These are phyloP conservation scores for Mycena metata DNA, from an alignment of 768 basidiomycete genomes.

Conservation along the genomic window DNA sequence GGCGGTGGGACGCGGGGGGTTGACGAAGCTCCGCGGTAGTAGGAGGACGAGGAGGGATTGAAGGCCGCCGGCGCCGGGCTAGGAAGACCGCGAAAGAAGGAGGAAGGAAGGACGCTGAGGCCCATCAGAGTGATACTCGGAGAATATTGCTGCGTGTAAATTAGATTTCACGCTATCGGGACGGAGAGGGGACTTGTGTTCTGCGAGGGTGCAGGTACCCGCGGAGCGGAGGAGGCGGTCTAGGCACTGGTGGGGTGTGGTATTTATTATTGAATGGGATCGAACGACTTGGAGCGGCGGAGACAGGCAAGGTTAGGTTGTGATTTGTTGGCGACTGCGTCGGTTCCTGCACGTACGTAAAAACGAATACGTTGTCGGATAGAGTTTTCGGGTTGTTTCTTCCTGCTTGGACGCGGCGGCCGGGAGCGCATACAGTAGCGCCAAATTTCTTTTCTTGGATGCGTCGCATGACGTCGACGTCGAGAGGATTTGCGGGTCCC, in stretches of 20 bases:
- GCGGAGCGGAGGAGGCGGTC: slow-evolving; percentile 7
- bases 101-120: background rate
- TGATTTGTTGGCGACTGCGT: too few species aligned
- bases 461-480: slow-evolving; percentile 16
- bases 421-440: background rate
- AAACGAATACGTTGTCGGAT: slow-evolving; percentile 36
- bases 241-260: background rate
- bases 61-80: background rate
- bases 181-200: slow-evolving; percentile 8
- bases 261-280: slow-evolving; percentile 1
- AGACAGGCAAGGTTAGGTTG: slow-evolving; percentile 11
- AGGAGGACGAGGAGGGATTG: background rate
- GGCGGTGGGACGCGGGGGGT: slow-evolving; percentile 1
- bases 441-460: background rate
- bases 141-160: slow-evolving; percentile 29
- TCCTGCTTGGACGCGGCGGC: background rate
- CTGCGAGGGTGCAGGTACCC: slow-evolving; percentile 10
- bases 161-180: slow-evolving; percentile 32
- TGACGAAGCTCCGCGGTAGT: slow-evolving; percentile 11
- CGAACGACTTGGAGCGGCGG: slow-evolving; percentile 17
- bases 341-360: slow-evolving; percentile 25
- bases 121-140: slow-evolving; percentile 29
- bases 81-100: slow-evolving; percentile 14
- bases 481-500: slow-evolving; percentile 1
- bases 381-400: slow-evolving; percentile 29